Percentiles rank a stretch among this genome's conserved stretches.
These are phyloP conservation scores for Penicillium arizonense DNA, from an alignment of 495 filamentous ascomycete species.

Conservation along the genomic window DNA sequence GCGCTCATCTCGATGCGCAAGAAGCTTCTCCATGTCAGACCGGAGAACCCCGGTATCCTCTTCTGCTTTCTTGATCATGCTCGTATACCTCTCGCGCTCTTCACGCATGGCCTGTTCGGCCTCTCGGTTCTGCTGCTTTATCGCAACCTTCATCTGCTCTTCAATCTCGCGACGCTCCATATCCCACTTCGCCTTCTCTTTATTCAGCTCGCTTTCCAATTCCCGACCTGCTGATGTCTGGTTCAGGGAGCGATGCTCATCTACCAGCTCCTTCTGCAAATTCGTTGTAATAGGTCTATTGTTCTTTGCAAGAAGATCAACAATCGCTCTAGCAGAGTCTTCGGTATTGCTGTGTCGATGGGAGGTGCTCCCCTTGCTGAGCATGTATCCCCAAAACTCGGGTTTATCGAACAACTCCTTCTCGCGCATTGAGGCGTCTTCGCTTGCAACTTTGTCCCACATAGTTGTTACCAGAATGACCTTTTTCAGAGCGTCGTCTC, in stretches of 20 bases:
- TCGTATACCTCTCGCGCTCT: background rate
- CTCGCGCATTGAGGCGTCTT: background rate
- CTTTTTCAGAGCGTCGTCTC: slow-evolving; percentile 27
- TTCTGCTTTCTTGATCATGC: slow-evolving; percentile 1
- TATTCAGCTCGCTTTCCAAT: background rate
- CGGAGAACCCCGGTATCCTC: background rate
- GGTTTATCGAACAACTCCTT: background rate
- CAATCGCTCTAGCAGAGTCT: background rate
- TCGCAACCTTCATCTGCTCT: background rate
- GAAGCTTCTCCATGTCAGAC: background rate
- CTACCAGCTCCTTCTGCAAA: background rate
- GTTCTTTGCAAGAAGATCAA: background rate
- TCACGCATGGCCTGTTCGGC: slow-evolving; percentile 1
- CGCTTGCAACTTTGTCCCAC: slow-evolving; percentile 27
- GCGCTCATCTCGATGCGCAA: slow-evolving; percentile 4
- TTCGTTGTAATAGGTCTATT: background rate
- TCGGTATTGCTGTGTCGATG: slow-evolving; percentile 6
- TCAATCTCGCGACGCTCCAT: background rate
- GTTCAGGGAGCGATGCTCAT: background rate
- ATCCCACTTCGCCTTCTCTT: background rate
- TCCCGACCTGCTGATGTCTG: background rate
- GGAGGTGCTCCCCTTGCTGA: slow-evolving; percentile 1
- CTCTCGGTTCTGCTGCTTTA: background rate
- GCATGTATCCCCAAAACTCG: slow-evolving; percentile 8
- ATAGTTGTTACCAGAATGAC: slow-evolving; percentile 45